A percentile compares a stretch with the other conserved stretches of the same genome.
These are phyloP conservation scores for Sutorius eximius DNA, from an alignment of 1,284 basidiomycete genomes.

Conservation along the genomic window DNA sequence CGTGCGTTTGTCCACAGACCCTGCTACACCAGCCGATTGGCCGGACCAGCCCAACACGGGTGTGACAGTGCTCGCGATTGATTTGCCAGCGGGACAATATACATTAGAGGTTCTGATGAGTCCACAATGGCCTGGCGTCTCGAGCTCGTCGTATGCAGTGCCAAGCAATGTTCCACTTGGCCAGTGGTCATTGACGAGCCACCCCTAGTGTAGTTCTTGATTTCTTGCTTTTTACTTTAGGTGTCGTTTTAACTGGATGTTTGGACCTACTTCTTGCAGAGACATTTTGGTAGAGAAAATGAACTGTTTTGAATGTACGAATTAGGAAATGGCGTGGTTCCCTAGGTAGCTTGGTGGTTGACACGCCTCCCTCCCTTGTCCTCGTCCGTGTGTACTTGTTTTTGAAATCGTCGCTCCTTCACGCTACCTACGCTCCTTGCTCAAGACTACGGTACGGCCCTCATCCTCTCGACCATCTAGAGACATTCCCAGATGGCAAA, in stretches of 20 bases:
- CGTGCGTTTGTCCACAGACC: constrained; percentile 59
- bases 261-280: constrained; percentile 8
- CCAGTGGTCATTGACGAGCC: constrained; percentile 64
- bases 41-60: constrained; percentile 77
- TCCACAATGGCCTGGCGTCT: constrained; percentile 76
- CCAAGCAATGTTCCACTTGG: constrained; percentile 58
- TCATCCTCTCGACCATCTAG: not conserved
- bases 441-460: not conserved
- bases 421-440: constrained; percentile 19
- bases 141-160: constrained; percentile 51
- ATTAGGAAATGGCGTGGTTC: constrained; percentile 23
- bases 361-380: constrained; percentile 2
- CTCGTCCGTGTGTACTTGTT: not conserved
- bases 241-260: not conserved
- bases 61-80: constrained; percentile 80
- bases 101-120: constrained; percentile 81
- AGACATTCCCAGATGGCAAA: constrained; percentile 28
- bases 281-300: constrained; percentile 6
- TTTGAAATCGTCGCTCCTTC: constrained; percentile 16
- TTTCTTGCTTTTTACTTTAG: not conserved
- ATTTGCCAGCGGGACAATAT: constrained; percentile 68
- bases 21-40: constrained; percentile 51
- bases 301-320: not conserved
- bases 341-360: constrained; percentile 25
- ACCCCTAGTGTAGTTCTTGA: constrained; percentile 39